Evolutionary conservation across 2,329 filamentous ascomycete genomes (phyloP).

Genomic region (Pseudocercospora ulei): DNA sequence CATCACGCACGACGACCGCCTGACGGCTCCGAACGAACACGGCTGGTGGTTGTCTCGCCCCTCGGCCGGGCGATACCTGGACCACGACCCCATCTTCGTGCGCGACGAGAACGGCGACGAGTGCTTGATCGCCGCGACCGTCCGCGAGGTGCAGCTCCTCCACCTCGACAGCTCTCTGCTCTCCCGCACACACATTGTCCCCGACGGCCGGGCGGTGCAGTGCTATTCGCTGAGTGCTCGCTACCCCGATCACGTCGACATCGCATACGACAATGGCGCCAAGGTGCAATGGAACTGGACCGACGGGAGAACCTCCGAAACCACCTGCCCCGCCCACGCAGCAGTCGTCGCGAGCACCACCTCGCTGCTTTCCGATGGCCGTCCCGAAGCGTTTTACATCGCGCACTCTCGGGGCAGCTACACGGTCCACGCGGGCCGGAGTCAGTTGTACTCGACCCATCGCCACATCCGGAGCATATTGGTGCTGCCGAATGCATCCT

Average conservation of each 20-base stretch:
- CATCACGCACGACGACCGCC: conserved; percentile 14
- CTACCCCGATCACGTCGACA: conserved; percentile 46
- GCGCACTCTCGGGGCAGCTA: conserved; percentile 13
- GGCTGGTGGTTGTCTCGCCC: conserved; percentile 44
- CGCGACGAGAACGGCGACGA: conserved; percentile 36
- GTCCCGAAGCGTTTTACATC: conserved; percentile 19
- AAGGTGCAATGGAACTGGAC: conserved; percentile 51
- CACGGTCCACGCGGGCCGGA: conserved; percentile 34
- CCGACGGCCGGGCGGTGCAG: conserved; percentile 41
- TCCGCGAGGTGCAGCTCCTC: conserved; percentile 38
- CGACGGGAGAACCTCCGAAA: conserved; percentile 14
- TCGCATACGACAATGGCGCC: conserved; percentile 42
- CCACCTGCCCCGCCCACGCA: conserved; percentile 20
- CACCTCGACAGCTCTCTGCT: conserved; percentile 72
- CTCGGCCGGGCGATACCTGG: conserved; percentile 48
- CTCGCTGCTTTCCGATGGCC: conserved; percentile 11
- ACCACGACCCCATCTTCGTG: conserved; percentile 50
- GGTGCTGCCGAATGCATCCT: conserved; percentile 47
- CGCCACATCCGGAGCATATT: conserved; percentile 35
- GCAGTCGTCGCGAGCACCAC: conserved; percentile 18
- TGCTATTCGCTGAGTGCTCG: conserved; percentile 46
- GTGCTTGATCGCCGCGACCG: conserved; percentile 29
- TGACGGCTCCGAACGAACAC: conserved; percentile 18
- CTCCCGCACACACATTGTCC: conserved; percentile 57
- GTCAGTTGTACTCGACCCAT: conserved; percentile 34